Base-by-base conservation (phyloP, 805 yeast species). In the Candida krabiensis region DNA sequence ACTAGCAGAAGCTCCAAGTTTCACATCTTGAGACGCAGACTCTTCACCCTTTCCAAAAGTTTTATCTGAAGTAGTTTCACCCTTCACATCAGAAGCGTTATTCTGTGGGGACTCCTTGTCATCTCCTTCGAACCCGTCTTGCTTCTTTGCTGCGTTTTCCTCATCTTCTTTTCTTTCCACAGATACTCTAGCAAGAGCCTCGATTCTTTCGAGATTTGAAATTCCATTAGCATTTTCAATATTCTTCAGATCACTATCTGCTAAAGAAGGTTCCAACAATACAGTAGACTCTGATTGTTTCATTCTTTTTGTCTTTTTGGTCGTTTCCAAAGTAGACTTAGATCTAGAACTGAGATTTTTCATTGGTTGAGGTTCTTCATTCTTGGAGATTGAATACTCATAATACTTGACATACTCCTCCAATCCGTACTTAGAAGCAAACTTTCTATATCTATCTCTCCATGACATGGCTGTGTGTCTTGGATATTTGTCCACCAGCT, bases 361-460 rank as follows among this genome's bases (percentile, higher is more conserved):
- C 75, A 81, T 78, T 21, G 83, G 79, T 28, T 67, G 69, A 3
- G 86, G 84, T 4, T 43, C 55, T 25, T 62, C 52, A 22, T 67
- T 68, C 13, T 63, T 60, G 5, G 50, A 53, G 12, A 54, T 35
- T 44, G 72, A 70, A 1, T 52, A 52, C 22, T 77, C 77, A 56
- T 75, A 82, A 50, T 79, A 78, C 3, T 55, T 52, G 28, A 79
- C 66, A 52, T 77, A 84, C 28, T 69, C 67, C 45, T 73, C 75
- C 39, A 83, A 67, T 21, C 89, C 89, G 52, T 71, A 79, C n/a
- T 68, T 67, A 3, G 75, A 58, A 9, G 83, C 77, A 60, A 82
- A 83, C 60, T 83, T 85, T 47, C 91, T 66, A 57, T 75, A 85
- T 46, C 93, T 70, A 56, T 85, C 93, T 58, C 93, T 77, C 90